Evolutionary conservation across 2,329 filamentous ascomycete genomes (phyloP).

Genomic region (Colletotrichum navitas): DNA sequence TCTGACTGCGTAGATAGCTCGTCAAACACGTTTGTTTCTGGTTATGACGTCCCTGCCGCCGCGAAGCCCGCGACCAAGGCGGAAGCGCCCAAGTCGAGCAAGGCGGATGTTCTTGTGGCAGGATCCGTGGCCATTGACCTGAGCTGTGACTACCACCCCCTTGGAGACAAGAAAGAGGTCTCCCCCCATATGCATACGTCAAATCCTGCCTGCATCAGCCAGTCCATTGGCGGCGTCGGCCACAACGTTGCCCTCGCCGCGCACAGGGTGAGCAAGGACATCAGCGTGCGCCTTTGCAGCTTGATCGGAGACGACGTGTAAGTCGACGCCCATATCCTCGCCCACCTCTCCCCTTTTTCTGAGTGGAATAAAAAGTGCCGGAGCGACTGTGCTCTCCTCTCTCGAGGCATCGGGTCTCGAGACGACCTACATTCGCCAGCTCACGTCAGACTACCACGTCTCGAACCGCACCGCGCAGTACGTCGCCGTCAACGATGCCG

Average conservation of each 20-base stretch:
- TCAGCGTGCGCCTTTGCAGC: slow-evolving; percentile 80
- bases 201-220: slow-evolving; percentile 84
- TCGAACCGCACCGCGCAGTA: slow-evolving; percentile 87
- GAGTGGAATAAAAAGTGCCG: slow-evolving; percentile 66
- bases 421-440: slow-evolving; percentile 70
- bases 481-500: slow-evolving; percentile 85
- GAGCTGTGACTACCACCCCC: slow-evolving; percentile 77
- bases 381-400: slow-evolving; percentile 76
- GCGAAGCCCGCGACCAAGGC: slow-evolving; percentile 15
- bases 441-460: slow-evolving; percentile 61
- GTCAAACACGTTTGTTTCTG: slow-evolving; percentile 35
- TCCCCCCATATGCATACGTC: slow-evolving; percentile 79
- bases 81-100: slow-evolving; percentile 42
- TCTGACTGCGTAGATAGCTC: slow-evolving; percentile 44
- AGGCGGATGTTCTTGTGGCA: slow-evolving; percentile 82
- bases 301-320: slow-evolving; percentile 83
- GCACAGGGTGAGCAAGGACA: slow-evolving; percentile 72
- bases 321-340: slow-evolving; percentile 46
- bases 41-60: slow-evolving; percentile 22
- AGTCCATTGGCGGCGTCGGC: slow-evolving; percentile 91
- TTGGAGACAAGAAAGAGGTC: slow-evolving; percentile 30
- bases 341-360: not conserved
- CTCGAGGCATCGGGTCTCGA: slow-evolving; percentile 75
- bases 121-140: slow-evolving; percentile 92
- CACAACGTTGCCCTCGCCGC: slow-evolving; percentile 91